Conservation (phyloP, 1,284 basidiomycete species). For the Ceratobasidium sp. region DNA sequence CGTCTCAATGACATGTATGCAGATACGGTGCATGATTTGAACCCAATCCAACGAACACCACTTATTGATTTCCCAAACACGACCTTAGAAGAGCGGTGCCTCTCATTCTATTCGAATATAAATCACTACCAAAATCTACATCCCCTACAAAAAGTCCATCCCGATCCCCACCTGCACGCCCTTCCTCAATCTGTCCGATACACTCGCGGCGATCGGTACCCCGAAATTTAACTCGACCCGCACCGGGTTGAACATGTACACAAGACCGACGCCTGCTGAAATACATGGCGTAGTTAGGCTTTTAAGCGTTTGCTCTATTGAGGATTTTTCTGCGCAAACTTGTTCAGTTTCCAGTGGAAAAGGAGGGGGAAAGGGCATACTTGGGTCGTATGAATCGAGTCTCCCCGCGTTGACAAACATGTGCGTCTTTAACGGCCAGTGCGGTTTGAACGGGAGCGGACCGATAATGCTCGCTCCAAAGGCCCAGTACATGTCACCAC, state of each 20-base stretch:
- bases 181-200: constrained; percentile 78
- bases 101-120: constrained; percentile 5
- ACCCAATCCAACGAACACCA: too few species aligned
- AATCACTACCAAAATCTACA: not conserved
- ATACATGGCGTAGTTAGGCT: constrained; percentile 68
- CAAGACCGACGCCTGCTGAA: constrained; percentile 88
- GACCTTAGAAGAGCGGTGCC: constrained; percentile 2
- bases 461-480: constrained; percentile 83
- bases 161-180: constrained; percentile 95
- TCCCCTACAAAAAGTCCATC: constrained; percentile 70
- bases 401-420: constrained; percentile 87
- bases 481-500: constrained; percentile 90
- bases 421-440: constrained; percentile 93
- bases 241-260: constrained; percentile 88
- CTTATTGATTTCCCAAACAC: not conserved
- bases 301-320: constrained; percentile 57
- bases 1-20: not conserved
- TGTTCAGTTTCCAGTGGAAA: not conserved
- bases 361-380: constrained; percentile 57
- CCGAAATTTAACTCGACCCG: constrained; percentile 93
- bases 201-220: constrained; percentile 82
- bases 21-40: not conserved
- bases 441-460: constrained; percentile 77
- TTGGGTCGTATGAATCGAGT: constrained; percentile 71
- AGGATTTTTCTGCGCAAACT: constrained; percentile 55